Conservation (phyloP, 1,139 yeast species). For the Starmera stellimalicola region DNA sequence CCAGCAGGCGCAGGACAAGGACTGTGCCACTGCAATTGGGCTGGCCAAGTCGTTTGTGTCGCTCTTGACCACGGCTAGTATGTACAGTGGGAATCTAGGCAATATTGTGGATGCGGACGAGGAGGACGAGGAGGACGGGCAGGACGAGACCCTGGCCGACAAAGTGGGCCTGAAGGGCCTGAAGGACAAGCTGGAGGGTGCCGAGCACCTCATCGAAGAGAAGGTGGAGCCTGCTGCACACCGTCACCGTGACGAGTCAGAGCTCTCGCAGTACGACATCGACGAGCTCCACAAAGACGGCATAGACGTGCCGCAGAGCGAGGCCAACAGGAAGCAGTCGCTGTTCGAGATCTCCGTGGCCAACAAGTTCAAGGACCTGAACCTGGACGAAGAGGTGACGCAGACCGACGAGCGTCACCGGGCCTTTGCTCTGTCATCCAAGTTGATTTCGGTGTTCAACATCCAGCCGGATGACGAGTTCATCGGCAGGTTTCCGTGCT, state of each 20-base stretch:
- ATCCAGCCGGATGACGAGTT: conserved; percentile 42
- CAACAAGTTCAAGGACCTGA: conserved; percentile 7
- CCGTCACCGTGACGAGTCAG: conserved; percentile 1
- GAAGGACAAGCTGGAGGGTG: conserved; percentile 7
- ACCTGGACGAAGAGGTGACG: conserved; percentile 6
- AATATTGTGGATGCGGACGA: conserved; percentile 15
- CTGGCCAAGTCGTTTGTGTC: conserved; percentile 40
- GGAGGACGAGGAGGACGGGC: conserved; percentile 6
- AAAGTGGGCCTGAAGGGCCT: neutral
- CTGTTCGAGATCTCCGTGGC: conserved; percentile 29
- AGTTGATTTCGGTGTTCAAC: conserved; percentile 26
- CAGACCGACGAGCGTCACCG: conserved; percentile 14
- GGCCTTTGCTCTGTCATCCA: conserved; percentile 25
- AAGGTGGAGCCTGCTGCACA: conserved; percentile 5
- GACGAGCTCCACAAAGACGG: conserved; percentile 4
- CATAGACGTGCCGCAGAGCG: neutral
- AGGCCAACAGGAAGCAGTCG: conserved; percentile 12
- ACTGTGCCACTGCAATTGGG: conserved; percentile 27
- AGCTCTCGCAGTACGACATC: conserved; percentile 2
- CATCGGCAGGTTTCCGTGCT: conserved; percentile 54
- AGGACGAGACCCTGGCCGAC: neutral
- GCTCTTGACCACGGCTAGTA: conserved; percentile 41
- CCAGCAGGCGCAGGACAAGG: conserved; percentile 13
- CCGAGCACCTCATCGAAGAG: conserved; percentile 19
- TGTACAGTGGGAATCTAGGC: conserved; percentile 34